These are phyloP conservation scores for Kandelia obovata DNA, from an alignment of 345 rosid species.

Conservation along the genomic window DNA sequence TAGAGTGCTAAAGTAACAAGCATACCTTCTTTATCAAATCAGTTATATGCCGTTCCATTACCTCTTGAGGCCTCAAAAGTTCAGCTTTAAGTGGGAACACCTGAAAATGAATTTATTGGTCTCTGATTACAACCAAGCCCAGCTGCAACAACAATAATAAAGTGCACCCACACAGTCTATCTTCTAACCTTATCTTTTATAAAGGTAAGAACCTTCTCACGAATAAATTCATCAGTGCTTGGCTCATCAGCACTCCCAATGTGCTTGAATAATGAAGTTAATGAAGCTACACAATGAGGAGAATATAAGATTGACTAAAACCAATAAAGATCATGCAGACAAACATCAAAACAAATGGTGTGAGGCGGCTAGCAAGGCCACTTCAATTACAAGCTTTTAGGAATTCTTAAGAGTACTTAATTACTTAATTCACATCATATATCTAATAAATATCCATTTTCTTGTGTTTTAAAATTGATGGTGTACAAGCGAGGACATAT, in stretches of 20 bases:
- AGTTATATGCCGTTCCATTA: constrained; percentile 93
- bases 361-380: too few relatives aligned
- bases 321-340: not conserved
- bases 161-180: not conserved
- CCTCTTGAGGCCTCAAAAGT: constrained; percentile 91
- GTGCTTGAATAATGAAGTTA: constrained; percentile 80
- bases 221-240: constrained; percentile 61
- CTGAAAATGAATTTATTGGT: constrained; percentile 37
- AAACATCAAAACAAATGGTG: not conserved
- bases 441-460: too few relatives aligned
- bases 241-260: constrained; percentile 72
- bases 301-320: not conserved
- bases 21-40: constrained; percentile 83
- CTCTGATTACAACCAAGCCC: constrained; percentile 8
- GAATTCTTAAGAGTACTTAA: too few relatives aligned
- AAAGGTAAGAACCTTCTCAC: constrained; percentile 80
- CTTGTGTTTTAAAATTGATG: too few relatives aligned
- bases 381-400: too few relatives aligned
- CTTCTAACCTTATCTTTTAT: constrained; percentile 80
- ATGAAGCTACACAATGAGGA: constrained; percentile 58
- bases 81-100: constrained; percentile 86
- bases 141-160: not conserved
- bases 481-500: too few relatives aligned
- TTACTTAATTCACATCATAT: too few relatives aligned
- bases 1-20: not conserved